Base-by-base conservation (phyloP, 2,329 filamentous ascomycete species). In the Xylaria sp. region DNA sequence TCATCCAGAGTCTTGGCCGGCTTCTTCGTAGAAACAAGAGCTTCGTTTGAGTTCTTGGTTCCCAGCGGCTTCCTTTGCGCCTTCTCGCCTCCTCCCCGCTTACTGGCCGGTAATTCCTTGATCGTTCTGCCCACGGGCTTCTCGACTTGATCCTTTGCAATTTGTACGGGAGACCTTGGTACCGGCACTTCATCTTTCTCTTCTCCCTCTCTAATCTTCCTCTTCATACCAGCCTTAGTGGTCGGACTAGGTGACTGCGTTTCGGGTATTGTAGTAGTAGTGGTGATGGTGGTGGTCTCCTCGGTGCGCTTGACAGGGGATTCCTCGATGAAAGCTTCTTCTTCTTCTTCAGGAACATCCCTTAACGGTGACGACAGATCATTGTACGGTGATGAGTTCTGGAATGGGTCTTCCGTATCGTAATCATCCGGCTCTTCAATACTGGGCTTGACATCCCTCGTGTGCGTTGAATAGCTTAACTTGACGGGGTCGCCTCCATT, bases 41-140 rank as follows among this genome's bases (percentile, higher is more conserved):
- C 79, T 58, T 84, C 78, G 66, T 87, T 87, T 13, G 82, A 80
- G 72, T 76, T 87, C 73, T 87, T 88, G 51, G 76, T 75, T 6
- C 78, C 74, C 9, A 86, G 73, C 1, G 83, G 80, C 59, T 77
- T 81, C 54, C 83, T 78, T 42, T 71, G 64, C 1, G 67, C 61
- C 51, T 68, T 72, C 51, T 75, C 72, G 54, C 71, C 71, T 2
- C 66, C 66, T n/a, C 80, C 78, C 58, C 75, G 78, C 57, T 74
- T 76, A 56, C 74, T 71, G 39, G 68, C 71, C 4, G 78, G 69
- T 4, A 80, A 67, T 47, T 81, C 78, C 62, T 81, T 84, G 54
- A 80, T 71, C 9, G 74, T 76, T 68, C 76, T 79, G 11, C 55
- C 63, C 2, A 53, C 54, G 8, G 66, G 71, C 52, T 75, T 71